Base-by-base conservation (phyloP, 306 rosid species). In the Carpinus viminea region DNA sequence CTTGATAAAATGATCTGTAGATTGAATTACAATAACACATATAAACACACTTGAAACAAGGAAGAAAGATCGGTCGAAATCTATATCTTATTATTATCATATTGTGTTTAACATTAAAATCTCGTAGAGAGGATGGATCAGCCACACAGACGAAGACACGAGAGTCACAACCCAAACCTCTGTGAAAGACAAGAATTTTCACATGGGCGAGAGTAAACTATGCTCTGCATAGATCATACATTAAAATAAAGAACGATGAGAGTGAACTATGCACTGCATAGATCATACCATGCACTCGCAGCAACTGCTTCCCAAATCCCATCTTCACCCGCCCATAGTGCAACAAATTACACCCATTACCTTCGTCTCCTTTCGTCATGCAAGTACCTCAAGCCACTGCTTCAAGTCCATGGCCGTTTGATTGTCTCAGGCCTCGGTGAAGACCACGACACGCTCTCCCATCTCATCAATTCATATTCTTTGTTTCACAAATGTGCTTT, bases 361-460 rank as follows among this genome's bases (percentile, higher is more conserved):
- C 78, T 81, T 79, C 80, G 74, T 34, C 85, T 90, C 41, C 83
- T 88, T 50, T 76, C 80, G 73, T 83, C 89, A 13, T 90, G 93
- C 80, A 80, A 84, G 79, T 73, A 86, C 77, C 79, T 88, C 64
- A 88, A 89, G 79, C 79, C 85, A 71, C 79, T 88, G 43, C 86
- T 84, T 74, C 95, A 88, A 87, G 74, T 89, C 75, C 91, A 91
- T 72, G 86, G 85, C 76, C 86, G 48, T 21, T 62, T 91, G 48
- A 13, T 87, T 69, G 85, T 87, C 43, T 86, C 90, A 12, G 90
- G 92, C 54, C 71, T 88, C 47, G 71, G 74, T 41, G 78, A 85
- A 3, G 73, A 83, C 73, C 76, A 76, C 77, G 70, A 74, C 70
- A 75, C 66, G 9, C 15, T 61, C 56, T 54, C 79, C 80, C 88